phyloP scores from a whole-genome alignment of 1,284 basidiomycete genomes.

The Irpex rosettiformis region DNA sequence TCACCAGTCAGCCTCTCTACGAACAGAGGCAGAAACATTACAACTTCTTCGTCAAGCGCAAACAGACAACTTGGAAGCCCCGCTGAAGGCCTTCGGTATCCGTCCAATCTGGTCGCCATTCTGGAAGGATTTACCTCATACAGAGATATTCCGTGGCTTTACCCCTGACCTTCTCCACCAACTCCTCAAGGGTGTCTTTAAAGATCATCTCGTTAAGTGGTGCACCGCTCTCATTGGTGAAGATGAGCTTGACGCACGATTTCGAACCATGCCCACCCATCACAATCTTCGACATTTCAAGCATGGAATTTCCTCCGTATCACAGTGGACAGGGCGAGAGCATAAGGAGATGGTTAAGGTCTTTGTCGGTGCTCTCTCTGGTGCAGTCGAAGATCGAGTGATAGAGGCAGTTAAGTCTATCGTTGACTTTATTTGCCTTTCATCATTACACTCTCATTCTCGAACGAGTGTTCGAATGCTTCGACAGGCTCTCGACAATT shows the following conservation, averaged over 20 bases:
- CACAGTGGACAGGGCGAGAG: conserved; percentile 28
- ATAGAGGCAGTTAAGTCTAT: conserved; percentile 18
- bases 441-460: conserved; percentile 20
- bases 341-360: conserved; percentile 25
- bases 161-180: conserved; percentile 32
- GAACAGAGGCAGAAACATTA: conserved; percentile 7
- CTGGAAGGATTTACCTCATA: conserved; percentile 26
- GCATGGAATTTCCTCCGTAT: conserved; percentile 23
- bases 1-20: conserved; percentile 7
- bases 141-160: conserved; percentile 24
- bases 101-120: conserved; percentile 22
- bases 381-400: conserved; percentile 2
- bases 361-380: conserved; percentile 21
- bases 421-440: conserved; percentile 29
- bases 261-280: conserved; percentile 12
- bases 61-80: background rate
- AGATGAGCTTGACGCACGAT: conserved; percentile 19
- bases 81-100: conserved; percentile 2
- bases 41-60: conserved; percentile 1
- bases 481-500: background rate
- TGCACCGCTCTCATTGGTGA: conserved; percentile 6
- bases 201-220: conserved; percentile 29
- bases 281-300: conserved; percentile 21
- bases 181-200: conserved; percentile 29
- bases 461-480: conserved; percentile 21